phyloP scores from a whole-genome alignment of 75 land plant species.

The Picea glauca region DNA sequence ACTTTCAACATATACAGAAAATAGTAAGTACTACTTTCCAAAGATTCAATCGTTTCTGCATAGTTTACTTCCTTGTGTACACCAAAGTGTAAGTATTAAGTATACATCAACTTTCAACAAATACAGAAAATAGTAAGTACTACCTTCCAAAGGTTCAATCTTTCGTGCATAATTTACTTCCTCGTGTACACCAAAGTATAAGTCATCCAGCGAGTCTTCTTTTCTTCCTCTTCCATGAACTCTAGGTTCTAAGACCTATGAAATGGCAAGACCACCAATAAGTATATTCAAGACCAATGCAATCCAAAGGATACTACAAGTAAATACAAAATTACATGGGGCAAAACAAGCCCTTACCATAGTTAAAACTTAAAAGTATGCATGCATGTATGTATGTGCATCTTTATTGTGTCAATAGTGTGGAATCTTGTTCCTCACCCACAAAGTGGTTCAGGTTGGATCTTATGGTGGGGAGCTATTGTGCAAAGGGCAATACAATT shows the following conservation, averaged over 20 bases:
- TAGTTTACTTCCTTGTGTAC: conserved; percentile 83
- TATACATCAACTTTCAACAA: conserved; percentile 7
- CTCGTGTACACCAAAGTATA: conserved; percentile 86
- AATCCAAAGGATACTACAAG: background rate
- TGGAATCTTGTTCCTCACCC: too few relatives aligned
- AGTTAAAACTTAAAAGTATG: too few relatives aligned
- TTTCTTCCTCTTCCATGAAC: conserved; percentile 95
- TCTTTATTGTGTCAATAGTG: too few relatives aligned
- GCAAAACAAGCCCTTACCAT: too few relatives aligned
- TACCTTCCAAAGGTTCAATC: conserved; percentile 82
- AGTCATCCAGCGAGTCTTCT: conserved; percentile 64
- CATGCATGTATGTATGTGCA: too few relatives aligned
- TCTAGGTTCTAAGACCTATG: conserved; percentile 71
- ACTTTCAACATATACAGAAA: conserved; percentile 4
- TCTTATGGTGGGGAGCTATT: too few relatives aligned
- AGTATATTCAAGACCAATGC: background rate
- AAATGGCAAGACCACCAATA: background rate
- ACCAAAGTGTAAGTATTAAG: conserved; percentile 49
- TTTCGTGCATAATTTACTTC: conserved; percentile 87
- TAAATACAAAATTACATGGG: too few relatives aligned
- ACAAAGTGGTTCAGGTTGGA: too few relatives aligned
- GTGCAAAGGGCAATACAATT: too few relatives aligned
- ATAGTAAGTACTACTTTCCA: conserved; percentile 52
- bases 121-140: background rate
- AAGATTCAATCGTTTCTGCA: conserved; percentile 75